These are phyloP conservation scores for Botrytis porri DNA, from an alignment of 2,329 filamentous ascomycete species.

Conservation along the genomic window DNA sequence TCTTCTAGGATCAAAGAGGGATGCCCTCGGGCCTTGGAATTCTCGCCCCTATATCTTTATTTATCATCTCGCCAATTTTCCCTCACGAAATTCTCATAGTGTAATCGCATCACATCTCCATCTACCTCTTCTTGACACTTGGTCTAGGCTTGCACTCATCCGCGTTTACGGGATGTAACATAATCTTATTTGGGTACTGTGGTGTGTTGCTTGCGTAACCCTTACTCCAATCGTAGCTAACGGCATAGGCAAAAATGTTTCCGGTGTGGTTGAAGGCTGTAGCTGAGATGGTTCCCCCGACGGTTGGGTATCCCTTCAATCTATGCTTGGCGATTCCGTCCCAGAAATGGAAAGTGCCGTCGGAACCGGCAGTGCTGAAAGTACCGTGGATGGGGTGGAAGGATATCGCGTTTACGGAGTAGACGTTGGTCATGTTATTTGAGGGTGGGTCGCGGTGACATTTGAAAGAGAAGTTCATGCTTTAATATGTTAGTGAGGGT, in stretches of 20 bases:
- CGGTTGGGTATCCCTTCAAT: constrained; percentile 81
- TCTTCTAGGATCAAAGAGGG: background rate
- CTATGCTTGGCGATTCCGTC: constrained; percentile 89
- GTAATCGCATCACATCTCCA: background rate
- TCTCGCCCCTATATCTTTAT: background rate
- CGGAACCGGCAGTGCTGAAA: constrained; percentile 94
- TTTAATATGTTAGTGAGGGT: constrained; percentile 35
- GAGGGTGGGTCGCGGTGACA: constrained; percentile 84
- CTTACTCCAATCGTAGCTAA: constrained; percentile 98
- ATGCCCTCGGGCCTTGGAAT: background rate
- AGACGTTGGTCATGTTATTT: constrained; percentile 80
- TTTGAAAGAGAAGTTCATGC: constrained; percentile 97
- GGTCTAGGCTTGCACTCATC: constrained; percentile 58
- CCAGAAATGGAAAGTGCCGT: constrained; percentile 97
- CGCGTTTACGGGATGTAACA: constrained; percentile 73
- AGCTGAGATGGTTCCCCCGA: constrained; percentile 82
- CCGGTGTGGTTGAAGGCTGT: constrained; percentile 90
- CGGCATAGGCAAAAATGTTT: constrained; percentile 80
- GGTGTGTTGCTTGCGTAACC: constrained; percentile 83
- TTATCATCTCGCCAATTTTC: background rate
- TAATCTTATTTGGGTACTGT: constrained; percentile 73
- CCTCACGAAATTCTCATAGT: background rate
- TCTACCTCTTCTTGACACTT: constrained; percentile 40
- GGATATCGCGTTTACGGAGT: constrained; percentile 93
- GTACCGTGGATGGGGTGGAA: constrained; percentile 97